Base-by-base conservation (phyloP, 768 basidiomycete species). In the Lactarius psammicola region DNA sequence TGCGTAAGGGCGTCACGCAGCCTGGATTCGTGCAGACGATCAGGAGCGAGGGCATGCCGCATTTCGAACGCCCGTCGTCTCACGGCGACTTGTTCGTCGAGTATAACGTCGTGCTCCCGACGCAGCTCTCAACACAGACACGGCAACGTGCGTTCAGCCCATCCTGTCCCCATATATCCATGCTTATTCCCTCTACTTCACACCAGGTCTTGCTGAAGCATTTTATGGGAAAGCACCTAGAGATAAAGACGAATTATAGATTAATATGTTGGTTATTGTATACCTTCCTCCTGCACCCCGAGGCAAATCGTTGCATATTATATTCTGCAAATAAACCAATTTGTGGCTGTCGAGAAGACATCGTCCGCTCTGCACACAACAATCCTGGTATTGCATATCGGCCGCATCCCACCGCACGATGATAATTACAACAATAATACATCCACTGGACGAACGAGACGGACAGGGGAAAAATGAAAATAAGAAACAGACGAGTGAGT, bases 21-120 rank as follows among this genome's bases (percentile, higher is more conserved):
- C 97, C 97, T 69, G 94, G 91, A 11, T 90, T 87, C 74, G 92
- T 98, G 9, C 90, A 98, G 74, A 84, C 82, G 15, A 82, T 98
- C 63, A 83, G 87, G 68, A 94, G 85, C 33, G 94, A 99, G 75
- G 97, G 97, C 5, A 94, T 98, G 89, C 90, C 92, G 1, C 74
- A 86, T 42, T 88, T 84, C 72, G 84, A 85, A 63, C 62, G 72
- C 34, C 77, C 79, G 18, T 74, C 79, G 11, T 73, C 77, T 26
- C 80, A 85, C 68, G 97, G 97, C 18, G 88, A 96, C 74, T 79
- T 99, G 56, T 98, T 86, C 71, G 82, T 99, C 60, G 95, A 98
- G 76, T 99, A 96, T 78, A 92, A 85, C 63, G 92, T 99, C 57
- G 88, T 98, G 20, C 77, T 99, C 61, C 97, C 97, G 3, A 77